Evolutionary conservation across 257 asterid species (phyloP), one percentile per base, ranked within the genome.

Genomic region (Lithospermum erythrorhizon): DNA sequence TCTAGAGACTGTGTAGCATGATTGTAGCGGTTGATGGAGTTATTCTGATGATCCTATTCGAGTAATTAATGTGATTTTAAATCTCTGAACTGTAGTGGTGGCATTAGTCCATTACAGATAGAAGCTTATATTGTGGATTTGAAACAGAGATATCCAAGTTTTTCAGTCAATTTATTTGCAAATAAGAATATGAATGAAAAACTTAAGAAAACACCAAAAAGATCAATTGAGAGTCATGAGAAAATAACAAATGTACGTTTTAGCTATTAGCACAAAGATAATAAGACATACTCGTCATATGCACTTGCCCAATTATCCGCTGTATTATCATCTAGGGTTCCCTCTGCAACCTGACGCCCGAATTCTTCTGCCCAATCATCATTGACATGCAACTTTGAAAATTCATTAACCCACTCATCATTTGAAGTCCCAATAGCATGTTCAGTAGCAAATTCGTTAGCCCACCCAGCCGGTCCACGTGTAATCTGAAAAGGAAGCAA

Each of bases 331-430:
- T 87, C 97, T 37, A 89, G 68, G 18, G 77, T 70, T 70, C 96
- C 99, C 72, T 84, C 90, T 62, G 95, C 90, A 76, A 89, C 82
- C 78, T 89, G 96, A 52, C 77, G 89, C 74, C 87, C 96, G 72
- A 93, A 93, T 71, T 89, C 97, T 35, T 93, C 96, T 0, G 95
- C 81, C 99, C 97, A 89, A 73, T 87, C 96, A 67, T 85, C 75
- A 69, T 83, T 73, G 65, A 93, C 99, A 53, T 84, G 83, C 62
- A 93, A 72, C 72, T 89, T 93, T 16, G 99, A 93, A 80, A 93
- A 93, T 67, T 93, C 97, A 72, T 75, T 70, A 59, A 71, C 97
- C 99, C 99, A 93, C 73, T 82, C 91, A 69, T 89, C 82, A 71
- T 82, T 86, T 63, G 58, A 75, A 27, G 71, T 61, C 72, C 83